Evolutionary conservation across 148 eudicot species (phyloP), one percentile per base, ranked within the genome.

Genomic region (Agrostemma githago): DNA sequence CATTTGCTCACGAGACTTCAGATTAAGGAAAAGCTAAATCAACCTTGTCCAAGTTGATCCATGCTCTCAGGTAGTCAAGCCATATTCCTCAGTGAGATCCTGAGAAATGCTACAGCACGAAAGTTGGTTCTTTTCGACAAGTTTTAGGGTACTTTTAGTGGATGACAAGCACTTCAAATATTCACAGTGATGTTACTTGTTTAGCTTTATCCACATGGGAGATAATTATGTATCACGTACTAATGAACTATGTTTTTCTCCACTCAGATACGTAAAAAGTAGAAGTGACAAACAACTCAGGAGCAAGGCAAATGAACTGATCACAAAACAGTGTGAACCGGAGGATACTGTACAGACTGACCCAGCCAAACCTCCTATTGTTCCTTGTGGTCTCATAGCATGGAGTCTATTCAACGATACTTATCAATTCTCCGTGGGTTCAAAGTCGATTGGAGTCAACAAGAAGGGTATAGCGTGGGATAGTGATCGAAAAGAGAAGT

Each of bases 371-470:
- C 64, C 42, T 46, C 83, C 90, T 15, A 85, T 95, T 14, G 90
- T 95, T 70, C 98, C 98, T 14, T 95, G 98, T 72, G 96, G 97
- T 46, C 84, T 89, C 1, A 84, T 95, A 62, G 97, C 99, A 21
- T 95, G 99, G 99, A 92, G 97, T 77, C 68, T 92, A 76, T 95
- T 95, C 82, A 95, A 95, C 37, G 99, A 95, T 72, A 95, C 96
- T 3, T 95, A 88, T 66, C 51, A 58, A 14, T 81, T 95, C 69
- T 83, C 87, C 3, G 17, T 79, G 21, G 77, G 83, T 57, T 70
- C 78, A 8, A 67, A 76, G 73, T 44, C 60, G 4, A 21, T 95
- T 54, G 71, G 81, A 5, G 78, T 92, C 58, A 84, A 82, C 78
- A 95, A 88, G 77, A 82, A 84, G 66, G 84, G 77, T 71, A 95